A percentile compares a stretch with the other conserved stretches of the same genome.
Evolutionary conservation across 2,329 filamentous ascomycete genomes (phyloP).

Genomic region (Penicillium crustosum): DNA sequence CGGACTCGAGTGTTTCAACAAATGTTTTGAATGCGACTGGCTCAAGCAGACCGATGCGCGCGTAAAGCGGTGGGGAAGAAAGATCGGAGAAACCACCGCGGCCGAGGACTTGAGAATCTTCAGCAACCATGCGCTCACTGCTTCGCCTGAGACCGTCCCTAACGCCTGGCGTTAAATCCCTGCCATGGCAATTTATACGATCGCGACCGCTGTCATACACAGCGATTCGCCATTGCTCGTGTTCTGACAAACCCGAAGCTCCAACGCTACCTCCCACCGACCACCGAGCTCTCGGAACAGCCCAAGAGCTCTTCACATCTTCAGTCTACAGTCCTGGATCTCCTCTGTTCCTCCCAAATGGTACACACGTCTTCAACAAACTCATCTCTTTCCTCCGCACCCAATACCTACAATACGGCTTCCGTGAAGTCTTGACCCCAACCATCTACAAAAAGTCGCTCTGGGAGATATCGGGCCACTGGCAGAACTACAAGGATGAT

Average conservation of each 20-base stretch:
- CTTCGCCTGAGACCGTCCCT: constrained; percentile 20
- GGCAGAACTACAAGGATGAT: constrained; percentile 87
- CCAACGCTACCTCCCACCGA: constrained; percentile 44
- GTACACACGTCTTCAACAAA: constrained; percentile 78
- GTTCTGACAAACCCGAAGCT: constrained; percentile 25
- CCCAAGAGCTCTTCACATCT: constrained; percentile 74
- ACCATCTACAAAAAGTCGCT: constrained; percentile 87
- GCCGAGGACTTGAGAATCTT: constrained; percentile 9
- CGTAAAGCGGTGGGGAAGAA: constrained; percentile 24
- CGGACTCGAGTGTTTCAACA: neutral
- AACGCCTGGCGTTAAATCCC: neutral
- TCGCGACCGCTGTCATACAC: constrained; percentile 22
- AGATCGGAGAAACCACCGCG: constrained; percentile 18
- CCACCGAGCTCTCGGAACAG: constrained; percentile 51
- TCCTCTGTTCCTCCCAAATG: constrained; percentile 79
- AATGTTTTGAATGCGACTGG: constrained; percentile 3
- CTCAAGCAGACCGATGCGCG: neutral
- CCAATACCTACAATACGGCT: constrained; percentile 82
- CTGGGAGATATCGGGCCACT: constrained; percentile 82
- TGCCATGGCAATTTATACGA: constrained; percentile 5
- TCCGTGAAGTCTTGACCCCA: constrained; percentile 83
- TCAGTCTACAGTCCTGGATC: constrained; percentile 81
- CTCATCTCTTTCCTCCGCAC: constrained; percentile 77
- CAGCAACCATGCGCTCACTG: constrained; percentile 26
- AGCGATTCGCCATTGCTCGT: constrained; percentile 22